Evolutionary conservation across 2,329 filamentous ascomycete genomes (phyloP).

Genomic region (Botrytis fabae): DNA sequence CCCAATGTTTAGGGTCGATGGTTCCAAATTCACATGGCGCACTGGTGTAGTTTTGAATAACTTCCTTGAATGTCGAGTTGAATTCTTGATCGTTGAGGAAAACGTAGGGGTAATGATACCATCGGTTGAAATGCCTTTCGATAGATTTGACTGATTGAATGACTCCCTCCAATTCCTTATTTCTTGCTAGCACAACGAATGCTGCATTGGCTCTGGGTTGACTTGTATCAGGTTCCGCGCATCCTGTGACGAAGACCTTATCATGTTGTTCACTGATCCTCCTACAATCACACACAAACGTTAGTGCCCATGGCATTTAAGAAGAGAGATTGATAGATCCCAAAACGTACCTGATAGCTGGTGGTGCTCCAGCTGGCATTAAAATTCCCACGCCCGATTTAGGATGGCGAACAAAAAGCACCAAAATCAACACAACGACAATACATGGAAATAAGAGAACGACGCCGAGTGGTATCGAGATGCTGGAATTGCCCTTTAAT

Average conservation of each 20-base stretch:
- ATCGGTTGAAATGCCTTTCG: slow-evolving; percentile 97
- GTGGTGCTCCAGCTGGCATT: slow-evolving; percentile 84
- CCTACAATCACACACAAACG: slow-evolving; percentile 48
- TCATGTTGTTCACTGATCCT: slow-evolving; percentile 98
- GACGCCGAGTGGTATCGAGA: slow-evolving; percentile 89
- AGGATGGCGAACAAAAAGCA: slow-evolving; percentile 87
- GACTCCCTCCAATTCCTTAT: slow-evolving; percentile 94
- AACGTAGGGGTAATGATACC: slow-evolving; percentile 98
- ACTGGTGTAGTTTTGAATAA: slow-evolving; percentile 87
- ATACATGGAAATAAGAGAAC: slow-evolving; percentile 91
- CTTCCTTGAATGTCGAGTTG: slow-evolving; percentile 89
- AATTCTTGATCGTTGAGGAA: slow-evolving; percentile 98
- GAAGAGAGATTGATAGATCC: neutral
- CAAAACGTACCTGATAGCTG: slow-evolving; percentile 74
- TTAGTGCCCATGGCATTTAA: slow-evolving; percentile 26
- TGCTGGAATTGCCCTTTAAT: slow-evolving; percentile 84
- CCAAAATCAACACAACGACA: slow-evolving; percentile 84
- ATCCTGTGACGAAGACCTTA: slow-evolving; percentile 92
- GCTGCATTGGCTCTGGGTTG: slow-evolving; percentile 87
- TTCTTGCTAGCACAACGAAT: slow-evolving; percentile 92
- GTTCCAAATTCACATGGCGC: slow-evolving; percentile 87
- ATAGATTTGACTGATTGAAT: slow-evolving; percentile 97
- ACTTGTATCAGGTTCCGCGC: slow-evolving; percentile 75
- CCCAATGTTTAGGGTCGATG: slow-evolving; percentile 90
- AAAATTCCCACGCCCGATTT: slow-evolving; percentile 78